phyloP scores from a whole-genome alignment of 805 yeast genomes.

The Sporopachydermia quercuum region DNA sequence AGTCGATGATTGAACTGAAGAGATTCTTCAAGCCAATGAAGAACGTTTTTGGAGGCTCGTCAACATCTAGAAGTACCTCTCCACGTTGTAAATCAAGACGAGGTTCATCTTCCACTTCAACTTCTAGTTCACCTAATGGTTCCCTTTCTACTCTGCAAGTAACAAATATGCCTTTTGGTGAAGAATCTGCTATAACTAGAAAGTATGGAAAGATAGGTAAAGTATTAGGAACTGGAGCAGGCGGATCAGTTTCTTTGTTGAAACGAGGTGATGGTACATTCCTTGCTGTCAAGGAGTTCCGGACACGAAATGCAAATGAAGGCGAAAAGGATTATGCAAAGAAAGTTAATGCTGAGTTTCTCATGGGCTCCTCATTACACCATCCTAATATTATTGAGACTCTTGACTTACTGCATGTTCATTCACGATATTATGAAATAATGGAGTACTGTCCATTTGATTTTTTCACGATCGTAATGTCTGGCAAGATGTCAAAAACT shows the following conservation, averaged over 20 bases:
- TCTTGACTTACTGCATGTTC: slow-evolving; percentile 62
- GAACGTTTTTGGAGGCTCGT: slow-evolving; percentile 9
- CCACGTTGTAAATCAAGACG: too few relatives aligned
- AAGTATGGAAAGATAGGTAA: slow-evolving; percentile 67
- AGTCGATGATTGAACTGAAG: slow-evolving; percentile 23
- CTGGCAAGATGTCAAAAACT: slow-evolving; percentile 53
- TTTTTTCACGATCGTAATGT: slow-evolving; percentile 86
- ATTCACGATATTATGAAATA: slow-evolving; percentile 47
- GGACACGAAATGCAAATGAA: slow-evolving; percentile 49
- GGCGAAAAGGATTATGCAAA: slow-evolving; percentile 52
- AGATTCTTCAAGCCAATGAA: slow-evolving; percentile 28
- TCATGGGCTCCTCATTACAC: slow-evolving; percentile 61
- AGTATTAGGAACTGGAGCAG: slow-evolving; percentile 82
- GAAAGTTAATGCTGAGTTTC: slow-evolving; percentile 71
- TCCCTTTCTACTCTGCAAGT: neutral
- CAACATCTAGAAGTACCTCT: neutral
- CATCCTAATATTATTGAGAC: slow-evolving; percentile 77
- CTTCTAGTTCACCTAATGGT: neutral
- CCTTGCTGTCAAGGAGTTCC: slow-evolving; percentile 80
- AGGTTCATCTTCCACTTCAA: neutral
- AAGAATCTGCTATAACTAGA: slow-evolving; percentile 29
- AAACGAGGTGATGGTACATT: slow-evolving; percentile 44
- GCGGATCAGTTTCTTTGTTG: slow-evolving; percentile 81
- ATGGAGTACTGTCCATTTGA: slow-evolving; percentile 93
- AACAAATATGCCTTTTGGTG: slow-evolving; percentile 21